A percentile compares a stretch with the other conserved stretches of the same genome.
These are phyloP conservation scores for Neurospora intermedia DNA, from an alignment of 495 filamentous ascomycete genomes.

Conservation along the genomic window DNA sequence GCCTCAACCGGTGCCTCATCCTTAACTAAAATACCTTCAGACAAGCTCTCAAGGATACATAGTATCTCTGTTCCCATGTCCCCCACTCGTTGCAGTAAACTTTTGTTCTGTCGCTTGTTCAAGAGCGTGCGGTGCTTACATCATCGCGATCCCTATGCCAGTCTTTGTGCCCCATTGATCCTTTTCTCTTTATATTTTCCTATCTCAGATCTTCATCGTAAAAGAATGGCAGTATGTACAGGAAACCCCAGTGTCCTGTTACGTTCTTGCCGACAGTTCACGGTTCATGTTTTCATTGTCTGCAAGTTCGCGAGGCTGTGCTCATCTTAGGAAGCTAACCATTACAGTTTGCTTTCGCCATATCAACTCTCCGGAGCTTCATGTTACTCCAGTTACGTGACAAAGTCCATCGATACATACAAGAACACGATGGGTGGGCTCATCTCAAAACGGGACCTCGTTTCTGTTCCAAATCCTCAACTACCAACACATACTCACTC, in stretches of 20 bases:
- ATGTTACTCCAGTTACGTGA: too few species aligned
- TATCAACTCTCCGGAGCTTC: too few species aligned
- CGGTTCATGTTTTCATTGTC: not conserved
- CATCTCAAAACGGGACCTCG: too few species aligned
- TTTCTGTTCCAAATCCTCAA: not conserved
- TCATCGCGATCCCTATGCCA: not conserved
- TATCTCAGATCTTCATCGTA: not conserved
- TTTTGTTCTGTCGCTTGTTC: not conserved
- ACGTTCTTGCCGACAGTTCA: not conserved
- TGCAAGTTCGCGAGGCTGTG: not conserved
- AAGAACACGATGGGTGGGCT: too few species aligned
- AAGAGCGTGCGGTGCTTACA: not conserved
- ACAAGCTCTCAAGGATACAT: not conserved
- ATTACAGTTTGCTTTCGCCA: too few species aligned
- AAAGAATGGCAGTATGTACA: not conserved
- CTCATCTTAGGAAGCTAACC: not conserved
- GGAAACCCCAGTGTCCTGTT: not conserved
- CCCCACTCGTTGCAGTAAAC: not conserved
- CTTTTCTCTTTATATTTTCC: not conserved
- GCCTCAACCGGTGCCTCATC: not conserved
- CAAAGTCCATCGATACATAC: too few species aligned
- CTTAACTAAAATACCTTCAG: not conserved
- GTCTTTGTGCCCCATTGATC: not conserved
- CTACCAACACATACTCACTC: too few species aligned
- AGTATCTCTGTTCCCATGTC: not conserved